phyloP scores from a whole-genome alignment of 805 yeast genomes.

The Saturnispora dispora region DNA sequence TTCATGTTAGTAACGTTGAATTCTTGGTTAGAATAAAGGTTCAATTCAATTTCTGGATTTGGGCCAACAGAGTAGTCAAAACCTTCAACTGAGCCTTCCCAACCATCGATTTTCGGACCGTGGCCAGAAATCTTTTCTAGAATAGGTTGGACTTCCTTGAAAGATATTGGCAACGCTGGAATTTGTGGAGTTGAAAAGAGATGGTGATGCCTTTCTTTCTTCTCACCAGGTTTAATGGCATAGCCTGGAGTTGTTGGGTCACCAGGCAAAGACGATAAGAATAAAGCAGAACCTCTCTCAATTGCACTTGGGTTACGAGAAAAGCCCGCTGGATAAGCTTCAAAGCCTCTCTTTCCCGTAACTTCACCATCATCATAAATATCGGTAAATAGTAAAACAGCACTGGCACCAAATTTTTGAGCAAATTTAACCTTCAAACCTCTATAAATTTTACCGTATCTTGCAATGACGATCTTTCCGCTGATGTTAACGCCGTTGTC shows the following conservation, averaged over 20 bases:
- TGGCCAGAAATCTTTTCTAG: constrained; percentile 47
- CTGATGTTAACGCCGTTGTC: constrained; percentile 39
- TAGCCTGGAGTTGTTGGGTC: constrained; percentile 74
- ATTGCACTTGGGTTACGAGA: constrained; percentile 70
- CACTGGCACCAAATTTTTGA: constrained; percentile 59
- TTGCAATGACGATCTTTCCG: constrained; percentile 55
- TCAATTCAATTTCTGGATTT: constrained; percentile 33
- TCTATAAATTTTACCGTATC: constrained; percentile 60
- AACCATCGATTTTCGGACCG: constrained; percentile 35
- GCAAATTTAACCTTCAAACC: constrained; percentile 74
- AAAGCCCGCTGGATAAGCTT: constrained; percentile 65
- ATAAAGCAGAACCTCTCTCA: constrained; percentile 69
- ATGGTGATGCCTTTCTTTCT: constrained; percentile 42
- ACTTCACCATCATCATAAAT: constrained; percentile 55
- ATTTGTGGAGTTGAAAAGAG: constrained; percentile 46
- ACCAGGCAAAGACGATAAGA: constrained; percentile 54
- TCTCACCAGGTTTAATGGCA: constrained; percentile 50
- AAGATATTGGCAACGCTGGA: constrained; percentile 65
- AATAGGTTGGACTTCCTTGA: constrained; percentile 54
- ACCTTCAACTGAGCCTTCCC: constrained; percentile 29
- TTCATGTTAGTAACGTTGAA: constrained; percentile 52
- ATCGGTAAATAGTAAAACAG: constrained; percentile 59
- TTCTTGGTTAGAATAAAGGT: constrained; percentile 52
- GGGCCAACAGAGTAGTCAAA: constrained; percentile 31
- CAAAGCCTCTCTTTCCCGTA: constrained; percentile 46